phyloP scores from a whole-genome alignment of 495 filamentous ascomycete genomes.

The Patellaria atrata region DNA sequence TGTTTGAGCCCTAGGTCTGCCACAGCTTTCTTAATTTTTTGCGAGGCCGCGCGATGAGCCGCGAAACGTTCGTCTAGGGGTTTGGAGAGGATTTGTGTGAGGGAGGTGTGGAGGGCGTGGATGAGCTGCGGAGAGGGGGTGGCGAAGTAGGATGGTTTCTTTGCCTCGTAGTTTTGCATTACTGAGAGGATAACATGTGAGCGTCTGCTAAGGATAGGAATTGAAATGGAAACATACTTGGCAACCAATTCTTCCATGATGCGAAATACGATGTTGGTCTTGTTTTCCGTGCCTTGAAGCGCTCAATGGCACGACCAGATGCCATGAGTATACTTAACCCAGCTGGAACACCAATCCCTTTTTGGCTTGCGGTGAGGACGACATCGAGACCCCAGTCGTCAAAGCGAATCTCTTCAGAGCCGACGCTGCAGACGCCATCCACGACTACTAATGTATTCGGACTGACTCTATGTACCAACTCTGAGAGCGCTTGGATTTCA shows the following conservation, averaged over 20 bases:
- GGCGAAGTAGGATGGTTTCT: slow-evolving; percentile 94
- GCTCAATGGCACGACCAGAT: slow-evolving; percentile 75
- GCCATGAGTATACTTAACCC: slow-evolving; percentile 87
- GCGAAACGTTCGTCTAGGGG: slow-evolving; percentile 70
- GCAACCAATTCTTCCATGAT: slow-evolving; percentile 91
- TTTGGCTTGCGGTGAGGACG: slow-evolving; percentile 87
- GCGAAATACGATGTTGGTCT: slow-evolving; percentile 81
- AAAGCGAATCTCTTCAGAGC: slow-evolving; percentile 88
- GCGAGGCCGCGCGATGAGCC: slow-evolving; percentile 56
- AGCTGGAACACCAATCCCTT: slow-evolving; percentile 89
- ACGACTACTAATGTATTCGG: slow-evolving; percentile 83
- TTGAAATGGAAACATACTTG: slow-evolving; percentile 42
- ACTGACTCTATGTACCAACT: slow-evolving; percentile 69
- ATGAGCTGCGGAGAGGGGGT: slow-evolving; percentile 91
- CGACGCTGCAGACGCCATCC: slow-evolving; percentile 93
- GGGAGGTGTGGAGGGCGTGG: slow-evolving; percentile 85
- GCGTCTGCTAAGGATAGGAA: not conserved
- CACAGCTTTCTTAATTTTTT: slow-evolving; percentile 69
- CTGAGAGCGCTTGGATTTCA: slow-evolving; percentile 71
- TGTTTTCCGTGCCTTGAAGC: slow-evolving; percentile 62
- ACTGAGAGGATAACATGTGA: slow-evolving; percentile 31
- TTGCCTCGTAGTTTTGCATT: slow-evolving; percentile 97
- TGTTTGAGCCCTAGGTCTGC: slow-evolving; percentile 72
- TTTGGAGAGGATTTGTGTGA: slow-evolving; percentile 66
- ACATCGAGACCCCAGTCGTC: slow-evolving; percentile 89